Evolutionary conservation across 208 protist species (phyloP), one percentile per base, ranked within the genome.

Genomic region (Porcisia hertigi): DNA sequence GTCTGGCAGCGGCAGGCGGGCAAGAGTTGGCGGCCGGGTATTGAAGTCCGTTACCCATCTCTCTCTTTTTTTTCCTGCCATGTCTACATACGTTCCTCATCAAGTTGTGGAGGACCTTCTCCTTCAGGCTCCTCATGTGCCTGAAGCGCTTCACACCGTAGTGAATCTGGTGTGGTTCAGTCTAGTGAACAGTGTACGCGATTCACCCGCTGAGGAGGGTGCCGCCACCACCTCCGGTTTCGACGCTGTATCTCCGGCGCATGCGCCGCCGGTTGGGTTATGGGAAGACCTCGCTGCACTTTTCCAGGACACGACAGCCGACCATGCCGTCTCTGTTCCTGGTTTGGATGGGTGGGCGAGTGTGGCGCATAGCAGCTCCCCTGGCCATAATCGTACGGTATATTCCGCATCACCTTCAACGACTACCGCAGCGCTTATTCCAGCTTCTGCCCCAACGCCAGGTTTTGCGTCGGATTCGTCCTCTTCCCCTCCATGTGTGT

Each of bases 161-260:
- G 78, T 82, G 54, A 59, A 41, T 2, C 60, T 71, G 39, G 47
- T 82, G 47, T 82, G 78, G 72, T 75, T 59, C 0, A 82, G 78
- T 20, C 53, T 82, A 39, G 67, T 78, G 0, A 64, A 77, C 67
- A 62, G 25, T 3, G 59, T 72, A 18, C 20, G 39, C n/a, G 65
- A 70, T 43, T 7, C 45, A 3, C 25, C 45, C 1, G 45, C 65
- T 55, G 65, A n/a, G 14, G 65, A 70, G 45, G 65, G 34, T 20
- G 65, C 25, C 45, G 25, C 65, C 20, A 45, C 52, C 9, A 60
- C 36, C 67, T 16, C 34, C 23, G 23, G 14, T 41, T 63, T 43
- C 4, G 55, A 73, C 14, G 54, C 6, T 47, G 1, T 30, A 52
- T 11, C 69, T 34, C 23, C 30, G 52, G 14, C 54, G n/a, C 54